Conservation (phyloP, 495 filamentous ascomycete genomes). For the Neurospora africana region DNA sequence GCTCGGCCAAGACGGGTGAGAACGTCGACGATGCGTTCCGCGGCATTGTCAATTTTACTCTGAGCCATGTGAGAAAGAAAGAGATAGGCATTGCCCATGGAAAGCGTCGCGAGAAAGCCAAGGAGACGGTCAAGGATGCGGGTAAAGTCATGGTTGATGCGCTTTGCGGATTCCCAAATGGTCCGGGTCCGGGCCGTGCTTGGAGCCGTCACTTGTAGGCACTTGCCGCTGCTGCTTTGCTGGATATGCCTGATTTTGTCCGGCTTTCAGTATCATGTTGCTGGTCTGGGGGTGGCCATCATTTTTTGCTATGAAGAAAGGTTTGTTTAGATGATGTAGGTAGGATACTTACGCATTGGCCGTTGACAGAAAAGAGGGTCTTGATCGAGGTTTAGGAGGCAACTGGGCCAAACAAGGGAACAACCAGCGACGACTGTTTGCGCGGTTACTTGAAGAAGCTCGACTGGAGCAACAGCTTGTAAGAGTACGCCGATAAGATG, state of each 20-base stretch:
- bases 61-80: not conserved
- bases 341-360: not conserved
- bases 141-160: not conserved
- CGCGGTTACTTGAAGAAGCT: not conserved
- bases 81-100: constrained; percentile 1
- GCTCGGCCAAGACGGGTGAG: constrained; percentile 13
- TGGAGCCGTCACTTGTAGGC: not conserved
- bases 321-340: not conserved
- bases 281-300: not conserved
- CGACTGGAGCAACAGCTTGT: not conserved
- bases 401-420: not conserved
- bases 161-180: not conserved
- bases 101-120: not conserved
- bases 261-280: not conserved
- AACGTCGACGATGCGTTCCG: constrained; percentile 8
- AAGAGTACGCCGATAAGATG: not conserved
- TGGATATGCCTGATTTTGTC: not conserved
- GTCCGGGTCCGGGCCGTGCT: not conserved
- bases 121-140: constrained; percentile 2
- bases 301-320: not conserved
- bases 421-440: not conserved
- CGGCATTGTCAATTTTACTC: constrained; percentile 4
- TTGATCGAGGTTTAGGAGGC: not conserved
- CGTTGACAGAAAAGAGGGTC: not conserved
- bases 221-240: not conserved